Base-by-base conservation (phyloP, 208 protist genomes). In the Acanthamoeba culbertsoni region DNA sequence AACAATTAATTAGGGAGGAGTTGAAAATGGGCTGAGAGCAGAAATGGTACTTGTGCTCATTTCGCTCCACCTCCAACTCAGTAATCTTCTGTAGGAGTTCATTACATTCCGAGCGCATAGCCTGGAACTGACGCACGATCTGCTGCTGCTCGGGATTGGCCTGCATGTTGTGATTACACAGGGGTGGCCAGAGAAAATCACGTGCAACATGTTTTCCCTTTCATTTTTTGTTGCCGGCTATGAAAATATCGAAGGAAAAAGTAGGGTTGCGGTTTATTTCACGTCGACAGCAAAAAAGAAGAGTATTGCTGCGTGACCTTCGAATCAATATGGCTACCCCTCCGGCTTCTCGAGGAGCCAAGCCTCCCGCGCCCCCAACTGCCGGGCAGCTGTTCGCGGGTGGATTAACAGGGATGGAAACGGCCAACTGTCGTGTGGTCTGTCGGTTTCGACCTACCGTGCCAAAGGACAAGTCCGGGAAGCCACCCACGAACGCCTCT, bases 11-110 rank as follows among this genome's bases (percentile, higher is more conserved):
- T 86, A 0, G 59, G 18, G 26, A 84, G 68, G 7, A 40, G 14
- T 79, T 7, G 40, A 42, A 86, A 59, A 31, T 1, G 35, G 75
- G 33, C 10, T 8, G 43, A 37, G 45, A 45, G 14, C 0, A 8
- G 45, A 62, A 62, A n/a, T 48, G 28, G 35, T 43, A 94, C 92
- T 97, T 95, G 96, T 99, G 98, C 95, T 98, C 98, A 93, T 98
- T 97, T 37, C 94, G 92, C 93, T 98, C 97, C 46, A 96, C 97
- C 93, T 98, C 97, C 33, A 98, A 94, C 84, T 98, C 97, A 35
- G 96, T 96, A 48, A 98, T 79, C 92, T 95, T 95, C 42, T 94
- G 53, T 16, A 53, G 45, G 31, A 91, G 35, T 16, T 71, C 46
- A n/a, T 68, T 46, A 62, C 59, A 73, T 51, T 94, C 63, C 14